These are phyloP conservation scores for Aureobasidium uvarum DNA, from an alignment of 2,329 filamentous ascomycete genomes.

Conservation along the genomic window DNA sequence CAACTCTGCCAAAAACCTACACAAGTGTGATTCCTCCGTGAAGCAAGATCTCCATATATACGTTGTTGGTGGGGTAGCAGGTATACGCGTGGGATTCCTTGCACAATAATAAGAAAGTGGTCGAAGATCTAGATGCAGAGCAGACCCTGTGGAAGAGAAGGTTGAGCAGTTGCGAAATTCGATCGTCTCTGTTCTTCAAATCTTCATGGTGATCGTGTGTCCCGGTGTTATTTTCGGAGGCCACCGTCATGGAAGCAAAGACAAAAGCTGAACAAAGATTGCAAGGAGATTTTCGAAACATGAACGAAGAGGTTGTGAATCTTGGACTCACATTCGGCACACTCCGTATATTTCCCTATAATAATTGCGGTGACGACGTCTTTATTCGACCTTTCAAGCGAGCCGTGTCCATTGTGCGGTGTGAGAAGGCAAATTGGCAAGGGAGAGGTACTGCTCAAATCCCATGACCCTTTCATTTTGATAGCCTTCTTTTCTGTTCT, in stretches of 20 bases:
- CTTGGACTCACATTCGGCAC: too few relatives aligned
- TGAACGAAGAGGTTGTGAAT: too few relatives aligned
- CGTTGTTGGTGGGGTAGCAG: background rate
- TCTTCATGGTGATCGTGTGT: background rate
- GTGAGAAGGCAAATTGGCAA: background rate
- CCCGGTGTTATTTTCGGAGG: background rate
- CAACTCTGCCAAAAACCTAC: background rate
- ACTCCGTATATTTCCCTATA: background rate
- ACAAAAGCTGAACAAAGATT: background rate
- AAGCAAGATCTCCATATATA: background rate
- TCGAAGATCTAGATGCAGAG: background rate
- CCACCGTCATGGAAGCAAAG: background rate
- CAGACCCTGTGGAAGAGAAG: background rate
- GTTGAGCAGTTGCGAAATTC: background rate
- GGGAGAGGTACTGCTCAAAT: background rate
- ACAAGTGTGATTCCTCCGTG: background rate
- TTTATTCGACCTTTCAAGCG: background rate
- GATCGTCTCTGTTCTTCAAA: too few relatives aligned
- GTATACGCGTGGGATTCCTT: background rate
- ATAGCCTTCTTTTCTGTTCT: constrained; percentile 7
- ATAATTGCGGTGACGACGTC: background rate
- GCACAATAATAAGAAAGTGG: background rate
- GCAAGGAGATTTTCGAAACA: too few relatives aligned
- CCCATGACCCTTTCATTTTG: background rate
- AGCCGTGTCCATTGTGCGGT: background rate